Base-by-base conservation (phyloP, 192 early-diverging fungal species). In the Dissophora globulifera region DNA sequence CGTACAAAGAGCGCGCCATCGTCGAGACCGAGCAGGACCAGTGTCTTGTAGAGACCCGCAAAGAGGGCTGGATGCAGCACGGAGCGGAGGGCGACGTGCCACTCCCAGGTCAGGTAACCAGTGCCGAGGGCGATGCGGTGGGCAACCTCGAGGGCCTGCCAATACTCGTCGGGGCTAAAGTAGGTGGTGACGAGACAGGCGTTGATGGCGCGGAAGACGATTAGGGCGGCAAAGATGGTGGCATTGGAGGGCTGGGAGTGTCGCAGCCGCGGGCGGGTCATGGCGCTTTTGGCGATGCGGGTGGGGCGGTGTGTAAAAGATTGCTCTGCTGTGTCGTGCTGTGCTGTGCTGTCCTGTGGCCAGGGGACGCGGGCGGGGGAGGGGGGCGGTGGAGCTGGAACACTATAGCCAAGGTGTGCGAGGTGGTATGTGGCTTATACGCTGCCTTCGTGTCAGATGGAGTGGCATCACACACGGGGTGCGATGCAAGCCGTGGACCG, bases 131-230 rank as follows among this genome's bases (percentile, higher is more conserved):
- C 88, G n/a, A 85, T 64, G 30, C 81, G 71, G 79, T 98, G 94
- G 1, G 91, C 96, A 16, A 99, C 92, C 80, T 99, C 97, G 42
- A 92, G 88, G 30, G 90, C 88, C 79, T 99, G 97, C 96, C 96
- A 99, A 83, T 93, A 96, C 79, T 99, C 96, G 82, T 99, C 97
- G 1, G 97, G 95, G 59, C 92, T 90, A 60, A 93, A 93, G 58
- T 86, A 98, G 19, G 96, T 97, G n/a, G 59, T 42, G 29, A 88
- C 83, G 16, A 85, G 45, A 30, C 84, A 54, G 3, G 89, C 84
- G 74, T 93, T 95, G 46, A 81, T 42, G 35, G 83, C 45, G 7
- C 93, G 84, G 69, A 91, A 93, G 15, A 78, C 49, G 49, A 91
- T 33, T 19, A 92, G 47, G 33, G 68, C 40, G 13, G 41, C 22